These are phyloP conservation scores for Calonectria crousiana DNA, from an alignment of 2,329 filamentous ascomycete species.

Conservation along the genomic window DNA sequence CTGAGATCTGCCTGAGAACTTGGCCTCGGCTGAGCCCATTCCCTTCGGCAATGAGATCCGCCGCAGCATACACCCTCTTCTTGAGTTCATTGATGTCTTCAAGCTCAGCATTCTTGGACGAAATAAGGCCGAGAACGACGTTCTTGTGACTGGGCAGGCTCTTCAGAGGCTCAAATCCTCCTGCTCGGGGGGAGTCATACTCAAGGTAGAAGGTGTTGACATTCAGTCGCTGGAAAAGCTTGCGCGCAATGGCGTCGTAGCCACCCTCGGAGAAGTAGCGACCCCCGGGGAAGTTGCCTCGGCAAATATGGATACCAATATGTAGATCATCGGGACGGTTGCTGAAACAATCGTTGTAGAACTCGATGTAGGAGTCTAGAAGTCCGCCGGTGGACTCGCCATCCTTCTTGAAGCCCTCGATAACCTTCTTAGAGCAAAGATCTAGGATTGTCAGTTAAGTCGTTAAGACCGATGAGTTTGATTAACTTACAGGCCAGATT, in stretches of 20 bases:
- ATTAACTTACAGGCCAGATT: neutral
- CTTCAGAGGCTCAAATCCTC: neutral
- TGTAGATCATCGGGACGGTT: neutral
- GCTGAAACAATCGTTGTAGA: neutral
- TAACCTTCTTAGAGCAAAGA: neutral
- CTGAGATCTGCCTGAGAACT: neutral
- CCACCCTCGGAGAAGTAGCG: neutral
- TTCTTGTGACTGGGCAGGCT: neutral
- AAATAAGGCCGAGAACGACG: neutral
- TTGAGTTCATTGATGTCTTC: neutral
- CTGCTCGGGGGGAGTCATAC: neutral
- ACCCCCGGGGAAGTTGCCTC: neutral
- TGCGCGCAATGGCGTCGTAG: neutral
- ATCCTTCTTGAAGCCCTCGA: neutral
- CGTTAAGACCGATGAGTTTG: neutral
- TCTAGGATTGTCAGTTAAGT: neutral
- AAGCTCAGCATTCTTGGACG: neutral
- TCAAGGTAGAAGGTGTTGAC: neutral
- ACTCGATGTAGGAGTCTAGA: neutral
- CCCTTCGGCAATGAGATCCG: neutral
- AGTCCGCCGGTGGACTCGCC: neutral
- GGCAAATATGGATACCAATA: neutral
- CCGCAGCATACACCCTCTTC: neutral
- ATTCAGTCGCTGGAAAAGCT: neutral
- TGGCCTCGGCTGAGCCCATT: neutral